A percentile compares a stretch with the other conserved stretches of the same genome.
Conservation (phyloP, 75 land plant genomes). For the Cupressus sempervirens region DNA sequence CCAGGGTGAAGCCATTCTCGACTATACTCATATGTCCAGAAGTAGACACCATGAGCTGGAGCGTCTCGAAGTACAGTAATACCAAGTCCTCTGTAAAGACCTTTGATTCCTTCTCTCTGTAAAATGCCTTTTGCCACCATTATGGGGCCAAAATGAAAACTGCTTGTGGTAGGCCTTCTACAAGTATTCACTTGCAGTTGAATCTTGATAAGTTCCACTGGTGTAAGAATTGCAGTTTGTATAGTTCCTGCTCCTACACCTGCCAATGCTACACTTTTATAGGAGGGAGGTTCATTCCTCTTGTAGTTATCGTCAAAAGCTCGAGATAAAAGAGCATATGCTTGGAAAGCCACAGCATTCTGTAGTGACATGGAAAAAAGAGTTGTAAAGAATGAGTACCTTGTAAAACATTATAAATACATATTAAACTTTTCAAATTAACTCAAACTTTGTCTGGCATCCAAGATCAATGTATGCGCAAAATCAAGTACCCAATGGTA, state of each 20-base stretch:
- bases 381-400: not conserved
- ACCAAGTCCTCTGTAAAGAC: conserved; percentile 77
- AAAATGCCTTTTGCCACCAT: conserved; percentile 49
- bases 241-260: conserved; percentile 83
- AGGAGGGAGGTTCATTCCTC: conserved; percentile 67
- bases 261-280: conserved; percentile 67
- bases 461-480: not conserved
- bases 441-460: not conserved
- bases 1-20: conserved; percentile 91
- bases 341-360: conserved; percentile 94
- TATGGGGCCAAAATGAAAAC: conserved; percentile 45
- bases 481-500: not conserved
- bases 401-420: not conserved
- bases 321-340: conserved; percentile 71
- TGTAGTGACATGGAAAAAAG: conserved; percentile 23
- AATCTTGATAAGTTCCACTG: conserved; percentile 90
- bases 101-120: conserved; percentile 59
- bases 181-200: conserved; percentile 54
- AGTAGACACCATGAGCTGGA: conserved; percentile 84
- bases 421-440: not conserved
- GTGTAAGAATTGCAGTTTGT: conserved; percentile 69
- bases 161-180: not conserved
- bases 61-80: conserved; percentile 85
- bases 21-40: conserved; percentile 80
- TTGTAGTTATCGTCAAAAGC: conserved; percentile 27